Conservation (phyloP, 192 early-diverging fungal genomes). For the Backusella macrospora region DNA sequence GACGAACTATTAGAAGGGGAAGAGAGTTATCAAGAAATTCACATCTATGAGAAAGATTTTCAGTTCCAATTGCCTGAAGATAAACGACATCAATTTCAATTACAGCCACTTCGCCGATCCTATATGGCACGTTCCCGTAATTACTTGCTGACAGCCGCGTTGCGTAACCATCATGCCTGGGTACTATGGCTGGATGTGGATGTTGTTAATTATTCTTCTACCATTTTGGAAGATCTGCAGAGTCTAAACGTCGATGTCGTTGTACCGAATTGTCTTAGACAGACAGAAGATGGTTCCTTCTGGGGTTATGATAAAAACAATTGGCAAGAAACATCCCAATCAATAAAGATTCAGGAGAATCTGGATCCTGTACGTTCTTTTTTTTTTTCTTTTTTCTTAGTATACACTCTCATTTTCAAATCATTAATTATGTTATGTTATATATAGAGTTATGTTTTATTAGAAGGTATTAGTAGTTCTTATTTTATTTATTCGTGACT, state of each 20-base stretch:
- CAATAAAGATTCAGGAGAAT: constrained; percentile 41
- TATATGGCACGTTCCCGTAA: constrained; percentile 64
- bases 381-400: neutral
- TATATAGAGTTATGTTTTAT: constrained; percentile 31
- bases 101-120: constrained; percentile 52
- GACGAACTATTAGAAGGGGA: neutral
- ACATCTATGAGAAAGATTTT: constrained; percentile 60
- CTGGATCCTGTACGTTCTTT: constrained; percentile 19
- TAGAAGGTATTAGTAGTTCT: constrained; percentile 24
- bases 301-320: constrained; percentile 61
- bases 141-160: constrained; percentile 53
- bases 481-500: no score
- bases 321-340: constrained; percentile 56
- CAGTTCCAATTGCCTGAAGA: constrained; percentile 50
- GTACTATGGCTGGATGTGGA: constrained; percentile 65
- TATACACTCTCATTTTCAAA: no score
- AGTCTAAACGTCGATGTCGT: constrained; percentile 58
- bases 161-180: constrained; percentile 53
- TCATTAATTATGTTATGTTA: neutral
- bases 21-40: constrained; percentile 43
- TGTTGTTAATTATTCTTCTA: constrained; percentile 56
- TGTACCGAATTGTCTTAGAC: constrained; percentile 55
- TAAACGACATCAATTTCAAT: constrained; percentile 53
- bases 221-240: constrained; percentile 57
- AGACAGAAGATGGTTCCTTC: constrained; percentile 26